These are phyloP conservation scores for Xenosphaeropsis pyriputrescens DNA, from an alignment of 2,329 filamentous ascomycete species.

Conservation along the genomic window DNA sequence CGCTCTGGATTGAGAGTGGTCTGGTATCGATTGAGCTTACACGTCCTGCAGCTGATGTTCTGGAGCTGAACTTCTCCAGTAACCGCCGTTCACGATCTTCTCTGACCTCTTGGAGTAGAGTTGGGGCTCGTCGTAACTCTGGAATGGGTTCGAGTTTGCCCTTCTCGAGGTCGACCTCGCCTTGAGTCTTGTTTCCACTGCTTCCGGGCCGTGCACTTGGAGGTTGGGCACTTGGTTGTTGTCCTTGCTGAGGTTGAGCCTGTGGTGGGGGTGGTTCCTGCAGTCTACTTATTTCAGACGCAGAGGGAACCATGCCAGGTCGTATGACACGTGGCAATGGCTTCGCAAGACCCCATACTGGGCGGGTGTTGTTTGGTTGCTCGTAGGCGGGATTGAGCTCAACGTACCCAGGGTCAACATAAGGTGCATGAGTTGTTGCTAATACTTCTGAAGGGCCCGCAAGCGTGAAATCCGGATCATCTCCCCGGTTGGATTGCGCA, in stretches of 20 bases:
- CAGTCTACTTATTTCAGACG: slow-evolving; percentile 19
- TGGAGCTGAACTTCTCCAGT: not conserved
- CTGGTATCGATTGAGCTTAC: not conserved
- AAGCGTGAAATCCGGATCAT: slow-evolving; percentile 12
- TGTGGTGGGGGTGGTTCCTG: slow-evolving; percentile 20
- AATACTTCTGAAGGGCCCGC: slow-evolving; percentile 12
- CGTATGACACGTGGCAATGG: slow-evolving; percentile 36
- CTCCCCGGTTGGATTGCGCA: too few species aligned
- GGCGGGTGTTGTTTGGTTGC: slow-evolving; percentile 29
- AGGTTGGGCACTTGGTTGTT: slow-evolving; percentile 9
- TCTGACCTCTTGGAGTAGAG: slow-evolving; percentile 5
- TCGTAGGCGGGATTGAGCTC: slow-evolving; percentile 38
- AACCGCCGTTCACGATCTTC: not conserved
- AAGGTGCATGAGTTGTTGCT: slow-evolving; percentile 22
- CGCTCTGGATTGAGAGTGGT: not conserved
- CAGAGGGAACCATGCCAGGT: slow-evolving; percentile 33
- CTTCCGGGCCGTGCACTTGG: too few species aligned
- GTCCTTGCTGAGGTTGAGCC: slow-evolving; percentile 25
- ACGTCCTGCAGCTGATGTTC: too few species aligned
- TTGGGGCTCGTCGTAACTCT: slow-evolving; percentile 3
- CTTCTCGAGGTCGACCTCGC: slow-evolving; percentile 9
- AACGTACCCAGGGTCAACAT: slow-evolving; percentile 36
- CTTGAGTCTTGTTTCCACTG: slow-evolving; percentile 14
- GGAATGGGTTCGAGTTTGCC: slow-evolving; percentile 9
- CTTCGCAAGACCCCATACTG: slow-evolving; percentile 37